These are phyloP conservation scores for Ophioceras dolichostomum DNA, from an alignment of 2,329 filamentous ascomycete genomes.

Conservation along the genomic window DNA sequence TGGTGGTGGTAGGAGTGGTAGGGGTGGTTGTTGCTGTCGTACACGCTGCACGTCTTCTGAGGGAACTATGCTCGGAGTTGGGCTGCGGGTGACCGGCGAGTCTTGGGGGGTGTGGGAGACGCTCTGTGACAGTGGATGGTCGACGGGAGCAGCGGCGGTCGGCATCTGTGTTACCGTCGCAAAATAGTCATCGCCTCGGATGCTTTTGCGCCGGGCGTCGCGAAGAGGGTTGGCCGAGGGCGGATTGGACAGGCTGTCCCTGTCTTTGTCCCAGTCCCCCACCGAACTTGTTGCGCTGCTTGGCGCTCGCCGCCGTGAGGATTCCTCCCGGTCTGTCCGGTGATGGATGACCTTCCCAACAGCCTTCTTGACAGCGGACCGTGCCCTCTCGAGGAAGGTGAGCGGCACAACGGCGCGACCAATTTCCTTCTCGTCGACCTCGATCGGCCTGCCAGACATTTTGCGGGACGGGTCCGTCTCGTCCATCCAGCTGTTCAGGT, in stretches of 20 bases:
- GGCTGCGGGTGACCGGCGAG: conserved; percentile 16
- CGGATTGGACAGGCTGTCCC: conserved; percentile 27
- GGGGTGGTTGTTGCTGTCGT: too few species aligned
- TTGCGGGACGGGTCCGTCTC: conserved; percentile 77
- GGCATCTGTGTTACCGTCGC: conserved; percentile 29
- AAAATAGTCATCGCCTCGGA: conserved; percentile 44
- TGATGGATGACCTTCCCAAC: conserved; percentile 52
- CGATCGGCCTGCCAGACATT: conserved; percentile 71
- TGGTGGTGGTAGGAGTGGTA: too few species aligned
- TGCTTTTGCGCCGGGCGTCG: conserved; percentile 38
- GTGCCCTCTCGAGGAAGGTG: conserved; percentile 73
- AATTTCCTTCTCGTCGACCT: conserved; percentile 84
- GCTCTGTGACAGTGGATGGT: conserved; percentile 67
- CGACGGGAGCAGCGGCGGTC: too few species aligned
- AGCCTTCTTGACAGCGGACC: conserved; percentile 62
- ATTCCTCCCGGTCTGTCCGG: conserved; percentile 36
- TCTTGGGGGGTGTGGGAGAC: conserved; percentile 56
- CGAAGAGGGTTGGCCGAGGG: conserved; percentile 40
- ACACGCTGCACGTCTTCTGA: too few species aligned
- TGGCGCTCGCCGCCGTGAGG: conserved; percentile 40
- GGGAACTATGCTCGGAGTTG: conserved; percentile 12
- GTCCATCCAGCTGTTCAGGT: conserved; percentile 76
- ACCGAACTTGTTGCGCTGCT: conserved; percentile 55
- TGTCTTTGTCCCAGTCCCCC: conserved; percentile 44
- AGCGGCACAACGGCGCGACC: conserved; percentile 83